Conservation (phyloP, 1,284 basidiomycete genomes). For the Trichosporon coremiiforme region DNA sequence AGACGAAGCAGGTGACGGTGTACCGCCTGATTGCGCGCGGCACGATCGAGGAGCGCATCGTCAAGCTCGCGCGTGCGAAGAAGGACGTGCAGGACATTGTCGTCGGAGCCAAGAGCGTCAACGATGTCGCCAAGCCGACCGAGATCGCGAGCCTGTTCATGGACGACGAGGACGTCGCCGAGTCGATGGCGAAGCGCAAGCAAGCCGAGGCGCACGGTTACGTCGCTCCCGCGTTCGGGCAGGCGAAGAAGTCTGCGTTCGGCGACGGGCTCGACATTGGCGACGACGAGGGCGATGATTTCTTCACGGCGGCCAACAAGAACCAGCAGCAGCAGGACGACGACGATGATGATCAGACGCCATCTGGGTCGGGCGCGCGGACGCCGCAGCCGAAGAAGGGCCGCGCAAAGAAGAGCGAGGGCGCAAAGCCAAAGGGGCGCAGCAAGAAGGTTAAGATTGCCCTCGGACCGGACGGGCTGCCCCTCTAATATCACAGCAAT, state of each 20-base stretch:
- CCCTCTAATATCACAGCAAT: slow-evolving; percentile 33
- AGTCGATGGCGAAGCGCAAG: slow-evolving; percentile 55
- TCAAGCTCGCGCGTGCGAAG: slow-evolving; percentile 90
- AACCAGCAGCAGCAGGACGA: slow-evolving; percentile 31
- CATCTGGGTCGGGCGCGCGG: slow-evolving; percentile 34
- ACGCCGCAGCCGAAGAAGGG: slow-evolving; percentile 34
- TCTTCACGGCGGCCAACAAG: slow-evolving; percentile 37
- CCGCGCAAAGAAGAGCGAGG: slow-evolving; percentile 28
- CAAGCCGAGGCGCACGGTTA: slow-evolving; percentile 56
- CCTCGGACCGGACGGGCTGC: slow-evolving; percentile 51
- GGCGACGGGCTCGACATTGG: slow-evolving; percentile 43
- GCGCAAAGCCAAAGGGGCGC: slow-evolving; percentile 32
- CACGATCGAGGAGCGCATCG: slow-evolving; percentile 98
- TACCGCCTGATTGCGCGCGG: slow-evolving; percentile 90
- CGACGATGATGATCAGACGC: slow-evolving; percentile 26
- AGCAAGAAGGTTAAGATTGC: slow-evolving; percentile 54
- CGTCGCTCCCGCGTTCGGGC: slow-evolving; percentile 33
- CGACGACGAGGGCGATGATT: slow-evolving; percentile 47
- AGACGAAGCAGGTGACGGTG: slow-evolving; percentile 98
- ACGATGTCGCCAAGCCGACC: slow-evolving; percentile 88
- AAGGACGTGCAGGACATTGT: slow-evolving; percentile 99
- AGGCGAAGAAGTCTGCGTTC: slow-evolving; percentile 36
- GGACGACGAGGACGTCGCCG: slow-evolving; percentile 73
- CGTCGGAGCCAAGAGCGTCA: slow-evolving; percentile 93
- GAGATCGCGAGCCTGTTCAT: slow-evolving; percentile 95